These are phyloP conservation scores for Castanopsis chinensis DNA, from an alignment of 306 rosid species.

Conservation along the genomic window DNA sequence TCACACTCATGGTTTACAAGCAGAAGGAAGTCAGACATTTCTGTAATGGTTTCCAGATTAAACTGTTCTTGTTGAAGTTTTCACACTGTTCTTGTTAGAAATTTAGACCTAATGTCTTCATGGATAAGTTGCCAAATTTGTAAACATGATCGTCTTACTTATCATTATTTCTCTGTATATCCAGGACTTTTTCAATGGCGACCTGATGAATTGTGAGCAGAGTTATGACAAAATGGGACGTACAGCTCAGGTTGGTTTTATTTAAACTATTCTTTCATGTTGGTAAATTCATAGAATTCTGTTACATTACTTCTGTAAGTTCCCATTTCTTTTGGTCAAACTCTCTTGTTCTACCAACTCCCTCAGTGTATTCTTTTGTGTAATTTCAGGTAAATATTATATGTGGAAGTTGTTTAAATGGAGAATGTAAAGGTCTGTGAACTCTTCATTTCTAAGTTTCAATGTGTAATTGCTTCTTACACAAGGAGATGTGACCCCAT, in stretches of 20 bases:
- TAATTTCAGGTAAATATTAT: slow-evolving; percentile 73
- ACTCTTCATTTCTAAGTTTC: slow-evolving; percentile 3
- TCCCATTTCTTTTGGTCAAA: slow-evolving; percentile 6
- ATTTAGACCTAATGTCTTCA: not conserved
- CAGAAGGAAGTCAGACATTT: not conserved
- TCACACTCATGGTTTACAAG: slow-evolving; percentile 7
- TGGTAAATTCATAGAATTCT: not conserved
- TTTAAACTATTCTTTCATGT: slow-evolving; percentile 1
- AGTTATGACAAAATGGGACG: slow-evolving; percentile 88
- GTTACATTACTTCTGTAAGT: not conserved
- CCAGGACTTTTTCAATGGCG: slow-evolving; percentile 83
- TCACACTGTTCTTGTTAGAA: not conserved
- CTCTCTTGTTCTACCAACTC: slow-evolving; percentile 15
- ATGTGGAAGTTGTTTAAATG: slow-evolving; percentile 80
- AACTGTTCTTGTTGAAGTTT: not conserved
- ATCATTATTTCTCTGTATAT: slow-evolving; percentile 19
- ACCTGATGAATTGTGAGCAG: slow-evolving; percentile 67
- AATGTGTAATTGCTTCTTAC: not conserved
- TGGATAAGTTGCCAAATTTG: not conserved
- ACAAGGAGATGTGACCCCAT: not conserved
- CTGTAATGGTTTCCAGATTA: not conserved
- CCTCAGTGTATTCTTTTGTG: slow-evolving; percentile 24
- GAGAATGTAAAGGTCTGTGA: slow-evolving; percentile 74
- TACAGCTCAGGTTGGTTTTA: slow-evolving; percentile 76
- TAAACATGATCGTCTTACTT: not conserved